phyloP scores from a whole-genome alignment of 352 stramenopile species.

The Pythium phragmiticola region DNA sequence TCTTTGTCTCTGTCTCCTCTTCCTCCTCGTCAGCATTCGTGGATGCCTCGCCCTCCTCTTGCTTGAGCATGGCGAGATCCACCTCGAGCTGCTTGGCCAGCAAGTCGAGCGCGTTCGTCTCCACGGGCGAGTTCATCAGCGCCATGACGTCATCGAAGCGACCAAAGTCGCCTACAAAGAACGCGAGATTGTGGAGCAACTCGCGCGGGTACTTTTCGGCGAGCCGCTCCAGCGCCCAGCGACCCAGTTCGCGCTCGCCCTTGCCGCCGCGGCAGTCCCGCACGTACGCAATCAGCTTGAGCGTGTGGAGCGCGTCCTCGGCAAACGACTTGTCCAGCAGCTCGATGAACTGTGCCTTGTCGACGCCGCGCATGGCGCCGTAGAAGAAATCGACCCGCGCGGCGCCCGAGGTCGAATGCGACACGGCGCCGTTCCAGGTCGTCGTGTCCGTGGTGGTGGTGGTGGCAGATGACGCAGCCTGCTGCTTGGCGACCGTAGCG shows the following conservation, averaged over 20 bases:
- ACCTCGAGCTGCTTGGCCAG: slow-evolving; percentile 33
- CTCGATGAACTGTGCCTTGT: slow-evolving; percentile 28
- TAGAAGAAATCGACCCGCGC: slow-evolving; percentile 53
- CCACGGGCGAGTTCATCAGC: slow-evolving; percentile 40
- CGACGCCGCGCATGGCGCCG: slow-evolving; percentile 30
- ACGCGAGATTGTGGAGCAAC: slow-evolving; percentile 46
- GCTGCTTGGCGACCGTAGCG: slow-evolving; percentile 30
- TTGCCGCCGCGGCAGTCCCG: slow-evolving; percentile 51
- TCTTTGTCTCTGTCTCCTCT: neutral
- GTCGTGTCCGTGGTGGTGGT: slow-evolving; percentile 15
- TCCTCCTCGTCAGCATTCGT: neutral
- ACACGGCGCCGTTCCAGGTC: slow-evolving; percentile 45
- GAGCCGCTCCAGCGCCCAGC: slow-evolving; percentile 39
- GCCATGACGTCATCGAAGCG: slow-evolving; percentile 49
- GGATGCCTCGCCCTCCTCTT: neutral
- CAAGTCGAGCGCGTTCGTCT: slow-evolving; percentile 42
- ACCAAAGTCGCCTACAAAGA: slow-evolving; percentile 43
- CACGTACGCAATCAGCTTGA: slow-evolving; percentile 55
- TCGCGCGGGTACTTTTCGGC: slow-evolving; percentile 31
- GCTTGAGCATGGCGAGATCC: slow-evolving; percentile 32
- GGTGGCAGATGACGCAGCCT: neutral
- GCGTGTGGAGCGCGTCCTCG: slow-evolving; percentile 49
- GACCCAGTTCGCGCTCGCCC: slow-evolving; percentile 42
- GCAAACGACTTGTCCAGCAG: slow-evolving; percentile 40
- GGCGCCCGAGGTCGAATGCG: slow-evolving; percentile 33